A percentile compares a stretch with the other conserved stretches of the same genome.
Conservation (phyloP, 1,139 yeast species). For the Pichia sp. region DNA sequence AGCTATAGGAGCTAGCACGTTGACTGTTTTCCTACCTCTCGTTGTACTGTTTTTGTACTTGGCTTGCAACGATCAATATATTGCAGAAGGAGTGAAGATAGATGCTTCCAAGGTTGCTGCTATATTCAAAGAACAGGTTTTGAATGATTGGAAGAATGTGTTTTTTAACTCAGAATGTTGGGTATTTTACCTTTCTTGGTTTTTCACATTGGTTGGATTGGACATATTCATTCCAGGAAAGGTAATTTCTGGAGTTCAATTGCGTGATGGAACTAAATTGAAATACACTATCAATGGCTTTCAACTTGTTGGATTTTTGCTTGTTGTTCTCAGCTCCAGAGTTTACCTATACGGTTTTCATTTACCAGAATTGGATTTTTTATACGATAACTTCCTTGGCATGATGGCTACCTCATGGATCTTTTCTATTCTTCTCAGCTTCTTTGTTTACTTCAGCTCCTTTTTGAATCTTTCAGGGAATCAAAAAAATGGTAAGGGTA, state of each 20-base stretch:
- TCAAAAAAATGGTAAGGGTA: constrained; percentile 45
- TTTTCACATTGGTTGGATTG: constrained; percentile 54
- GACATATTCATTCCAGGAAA: constrained; percentile 76
- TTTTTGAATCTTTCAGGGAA: constrained; percentile 48
- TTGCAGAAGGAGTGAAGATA: constrained; percentile 44
- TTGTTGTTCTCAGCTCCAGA: constrained; percentile 48
- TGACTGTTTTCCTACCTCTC: constrained; percentile 64
- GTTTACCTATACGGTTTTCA: constrained; percentile 45
- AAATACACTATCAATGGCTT: constrained; percentile 80
- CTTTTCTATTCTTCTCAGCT: constrained; percentile 61
- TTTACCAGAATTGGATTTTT: constrained; percentile 74
- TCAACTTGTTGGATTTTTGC: constrained; percentile 47
- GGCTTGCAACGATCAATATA: constrained; percentile 52
- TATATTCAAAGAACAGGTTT: constrained; percentile 16
- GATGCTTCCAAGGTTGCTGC: constrained; percentile 36
- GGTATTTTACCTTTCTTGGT: constrained; percentile 72
- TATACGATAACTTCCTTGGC: constrained; percentile 65
- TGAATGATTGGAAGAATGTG: constrained; percentile 17
- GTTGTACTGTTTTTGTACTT: constrained; percentile 58
- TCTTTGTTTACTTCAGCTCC: constrained; percentile 62
- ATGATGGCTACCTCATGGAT: constrained; percentile 59
- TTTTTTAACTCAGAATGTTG: constrained; percentile 40
- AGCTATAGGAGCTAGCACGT: constrained; percentile 61
- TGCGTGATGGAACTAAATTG: constrained; percentile 73
- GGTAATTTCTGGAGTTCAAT: constrained; percentile 55